Base-by-base conservation (phyloP, 495 filamentous ascomycete species). In the Hypoxylon intermedium region DNA sequence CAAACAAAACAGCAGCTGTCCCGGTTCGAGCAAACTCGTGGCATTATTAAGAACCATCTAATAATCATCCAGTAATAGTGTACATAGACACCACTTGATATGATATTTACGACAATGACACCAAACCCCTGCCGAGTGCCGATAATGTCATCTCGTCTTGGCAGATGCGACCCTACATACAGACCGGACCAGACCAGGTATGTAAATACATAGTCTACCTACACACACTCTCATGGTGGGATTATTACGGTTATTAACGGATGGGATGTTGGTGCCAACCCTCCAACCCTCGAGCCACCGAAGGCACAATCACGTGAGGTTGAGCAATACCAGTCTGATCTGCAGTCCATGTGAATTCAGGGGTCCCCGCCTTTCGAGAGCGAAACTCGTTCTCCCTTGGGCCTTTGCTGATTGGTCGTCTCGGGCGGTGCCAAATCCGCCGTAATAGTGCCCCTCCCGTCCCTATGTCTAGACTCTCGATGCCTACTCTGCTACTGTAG, bases 281-380 rank as follows among this genome's bases (percentile, higher is more conserved):
- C 5, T 36, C 9, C 36, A 4, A 6, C n/a, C 36, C 4, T 11
- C 5, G 31, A n/a, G 31, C 26, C 26, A 34, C 2, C 2, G 5
- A 45, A 9, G 1, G 20, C 16, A 26, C 1, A 13, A 28, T 26
- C 38, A 58, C 60, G 60, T 55, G 55, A 60, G 61, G 55, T 47
- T 11, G 6, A 33, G 33, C 45, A 48, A 46, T 55, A n/a, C 15
- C 36, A 5, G 24, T 34, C 13, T 24, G 23, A 24, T 33, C 44
- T 18, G 26, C 26, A 23, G 19, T 40, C 49, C 54, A 58, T 58
- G 54, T 20, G 49, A 16, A 5, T 13, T 55, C 61, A 59, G 36
- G 61, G 61, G 34, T 58, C 61, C 61, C 55, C 55, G 44, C 61
- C 53, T 59, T 59, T 50, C 9, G 44, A 26, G 24, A 4, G 24